Evolutionary conservation across 2,329 filamentous ascomycete species (phyloP).

Genomic region (Ceratocystis ficicola): DNA sequence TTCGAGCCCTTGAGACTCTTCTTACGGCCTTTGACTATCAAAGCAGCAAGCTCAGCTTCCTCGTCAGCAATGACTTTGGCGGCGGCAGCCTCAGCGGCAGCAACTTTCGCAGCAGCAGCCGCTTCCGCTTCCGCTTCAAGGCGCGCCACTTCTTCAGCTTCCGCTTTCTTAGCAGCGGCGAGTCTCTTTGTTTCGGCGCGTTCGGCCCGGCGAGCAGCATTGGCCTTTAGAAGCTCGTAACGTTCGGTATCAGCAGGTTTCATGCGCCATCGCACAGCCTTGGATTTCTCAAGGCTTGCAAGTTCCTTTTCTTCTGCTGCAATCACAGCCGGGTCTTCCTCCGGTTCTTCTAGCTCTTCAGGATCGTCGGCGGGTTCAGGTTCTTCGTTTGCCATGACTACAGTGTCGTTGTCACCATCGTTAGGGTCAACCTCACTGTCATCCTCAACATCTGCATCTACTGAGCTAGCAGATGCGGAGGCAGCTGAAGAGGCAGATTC

Average conservation of each 20-base stretch:
- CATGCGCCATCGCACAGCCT: constrained; percentile 9
- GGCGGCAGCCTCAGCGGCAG: background rate
- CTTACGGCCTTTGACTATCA: background rate
- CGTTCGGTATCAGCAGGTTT: constrained; percentile 12
- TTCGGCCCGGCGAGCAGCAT: constrained; percentile 16
- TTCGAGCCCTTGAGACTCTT: background rate
- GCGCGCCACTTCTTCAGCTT: constrained; percentile 5
- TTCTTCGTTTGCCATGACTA: constrained; percentile 20
- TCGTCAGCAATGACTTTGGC: constrained; percentile 10
- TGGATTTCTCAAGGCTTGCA: constrained; percentile 12
- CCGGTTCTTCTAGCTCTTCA: constrained; percentile 18
- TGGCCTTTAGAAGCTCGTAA: constrained; percentile 12
- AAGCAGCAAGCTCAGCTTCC: constrained; percentile 11
- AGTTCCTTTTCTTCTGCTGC: constrained; percentile 17
- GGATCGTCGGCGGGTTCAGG: background rate
- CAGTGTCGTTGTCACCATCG: constrained; percentile 21
- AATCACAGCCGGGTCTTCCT: constrained; percentile 19
- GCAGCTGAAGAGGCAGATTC: constrained; percentile 19
- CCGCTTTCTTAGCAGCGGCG: constrained; percentile 10
- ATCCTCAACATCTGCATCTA: constrained; percentile 19
- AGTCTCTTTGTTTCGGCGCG: constrained; percentile 14
- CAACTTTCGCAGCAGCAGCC: background rate
- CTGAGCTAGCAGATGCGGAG: constrained; percentile 9
- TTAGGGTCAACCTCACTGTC: constrained; percentile 13
- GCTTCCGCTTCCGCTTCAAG: constrained; percentile 12